Percentiles rank a stretch among this genome's conserved stretches.
Evolutionary conservation across 2,329 filamentous ascomycete species (phyloP).

Genomic region (Cladosporium sp.): DNA sequence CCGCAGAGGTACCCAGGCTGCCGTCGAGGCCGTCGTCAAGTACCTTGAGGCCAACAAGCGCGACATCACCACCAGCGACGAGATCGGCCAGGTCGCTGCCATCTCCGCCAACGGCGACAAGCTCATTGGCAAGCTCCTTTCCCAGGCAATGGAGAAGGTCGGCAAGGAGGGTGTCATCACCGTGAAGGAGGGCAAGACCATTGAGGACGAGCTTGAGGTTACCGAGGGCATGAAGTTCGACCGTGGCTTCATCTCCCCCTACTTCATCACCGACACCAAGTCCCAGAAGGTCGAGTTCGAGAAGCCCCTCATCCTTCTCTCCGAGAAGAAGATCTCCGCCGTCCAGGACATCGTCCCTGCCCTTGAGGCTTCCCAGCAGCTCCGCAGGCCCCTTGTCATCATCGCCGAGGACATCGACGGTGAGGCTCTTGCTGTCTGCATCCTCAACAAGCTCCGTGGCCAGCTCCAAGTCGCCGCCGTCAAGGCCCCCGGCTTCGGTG

Average conservation of each 20-base stretch:
- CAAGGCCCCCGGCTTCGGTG: constrained; percentile 98
- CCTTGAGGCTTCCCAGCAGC: constrained; percentile 93
- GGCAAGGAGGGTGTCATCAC: constrained; percentile 99
- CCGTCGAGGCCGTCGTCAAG: constrained; percentile 90
- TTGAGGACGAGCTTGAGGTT: constrained; percentile 95
- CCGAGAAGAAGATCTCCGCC: constrained; percentile 99
- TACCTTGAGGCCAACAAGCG: constrained; percentile 95
- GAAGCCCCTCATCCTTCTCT: constrained; percentile 97
- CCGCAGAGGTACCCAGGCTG: constrained; percentile 92
- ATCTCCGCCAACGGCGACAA: constrained; percentile 97
- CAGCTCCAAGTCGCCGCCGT: constrained; percentile 98
- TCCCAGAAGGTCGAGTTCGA: constrained; percentile 99
- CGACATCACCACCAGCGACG: constrained; percentile 94
- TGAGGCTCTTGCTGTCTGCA: constrained; percentile 97
- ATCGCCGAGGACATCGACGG: constrained; percentile 99
- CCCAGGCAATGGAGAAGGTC: constrained; percentile 99
- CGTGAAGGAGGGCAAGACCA: constrained; percentile 99
- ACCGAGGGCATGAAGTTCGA: constrained; percentile 99
- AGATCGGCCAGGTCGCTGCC: constrained; percentile 97
- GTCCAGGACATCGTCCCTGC: constrained; percentile 99
- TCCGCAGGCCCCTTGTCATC: constrained; percentile 93
- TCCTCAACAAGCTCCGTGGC: constrained; percentile 99
- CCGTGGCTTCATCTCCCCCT: constrained; percentile 95
- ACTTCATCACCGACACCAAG: constrained; percentile 99
- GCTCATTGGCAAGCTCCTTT: constrained; percentile 93